Evolutionary conservation across 169 alveolate genomes (phyloP), one percentile per base, ranked within the genome.

Genomic region (Perkinsus chesapeaki): DNA sequence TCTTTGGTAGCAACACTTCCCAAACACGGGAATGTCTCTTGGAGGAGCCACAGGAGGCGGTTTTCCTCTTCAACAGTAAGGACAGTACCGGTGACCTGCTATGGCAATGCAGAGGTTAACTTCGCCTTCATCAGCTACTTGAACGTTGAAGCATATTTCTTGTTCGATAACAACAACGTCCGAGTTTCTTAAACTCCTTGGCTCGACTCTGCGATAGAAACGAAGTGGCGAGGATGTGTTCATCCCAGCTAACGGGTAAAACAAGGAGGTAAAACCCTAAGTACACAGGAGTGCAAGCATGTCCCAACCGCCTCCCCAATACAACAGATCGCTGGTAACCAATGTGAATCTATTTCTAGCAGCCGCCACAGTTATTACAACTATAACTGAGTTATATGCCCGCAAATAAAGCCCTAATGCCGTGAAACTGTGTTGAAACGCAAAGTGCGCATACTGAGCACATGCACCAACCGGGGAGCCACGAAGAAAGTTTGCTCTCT

Each of bases 1-100:
- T 72, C 93, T 36, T 91, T 38, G 31, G 82, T 60, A 60, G 27
- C 82, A 23, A 60, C 82, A 60, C 82, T 60, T 9, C 82, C 82
- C 12, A 23, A 20, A 60, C 82, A 60, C 12, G 82, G 82, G 92
- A 90, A 90, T 0, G 93, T 90, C 93, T 93, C 94, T 39, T 36
- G n/a, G 23, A 93, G 92, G 39, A 90, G 73, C 93, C 94, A 93
- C 92, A 16, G 39, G 31, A 93, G 91, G 34, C 38, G 38, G 10
- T 1, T 48, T 73, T 39, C 39, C 38, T 93, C 93, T 37, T 93
- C 94, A 1, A 19, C 73, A 5, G 39, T 39, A 19, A 93, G 93
- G 60, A 38, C 73, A 5, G 48, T 60, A 60, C 82, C 82, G 23
- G 82, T n/a, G n/a, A n/a, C 82, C 3, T 60, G 27, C 82, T 34